phyloP scores from a whole-genome alignment of 371 early-diverging fungal genomes.

The Mortierella sp. region DNA sequence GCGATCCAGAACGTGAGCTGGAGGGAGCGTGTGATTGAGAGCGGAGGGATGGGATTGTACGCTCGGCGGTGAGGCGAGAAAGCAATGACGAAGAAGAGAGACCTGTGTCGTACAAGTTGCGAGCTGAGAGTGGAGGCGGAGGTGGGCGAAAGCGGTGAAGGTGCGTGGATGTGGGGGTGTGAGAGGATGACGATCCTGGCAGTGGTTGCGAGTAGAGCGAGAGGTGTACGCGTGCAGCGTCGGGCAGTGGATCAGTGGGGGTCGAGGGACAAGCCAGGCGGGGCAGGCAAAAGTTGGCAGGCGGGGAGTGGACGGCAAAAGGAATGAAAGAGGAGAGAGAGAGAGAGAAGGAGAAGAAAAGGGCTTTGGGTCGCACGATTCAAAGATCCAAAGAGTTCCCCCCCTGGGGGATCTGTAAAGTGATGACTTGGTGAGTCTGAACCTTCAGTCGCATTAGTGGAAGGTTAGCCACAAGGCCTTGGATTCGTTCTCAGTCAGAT shows the following conservation, averaged over 20 bases:
- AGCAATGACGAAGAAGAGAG: conserved; percentile 3
- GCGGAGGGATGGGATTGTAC: too few relatives aligned
- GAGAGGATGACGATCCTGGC: too few relatives aligned
- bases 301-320: neutral
- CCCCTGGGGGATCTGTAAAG: neutral
- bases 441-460: neutral
- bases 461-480: neutral
- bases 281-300: neutral
- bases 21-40: neutral
- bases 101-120: conserved; percentile 13
- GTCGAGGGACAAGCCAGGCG: neutral
- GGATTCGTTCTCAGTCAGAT: conserved; percentile 1
- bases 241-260: neutral
- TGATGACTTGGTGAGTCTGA: conserved; percentile 12
- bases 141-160: neutral
- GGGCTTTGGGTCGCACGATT: neutral
- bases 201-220: neutral
- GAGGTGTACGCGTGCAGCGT: neutral
- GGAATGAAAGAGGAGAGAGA: conserved; percentile 1
- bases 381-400: neutral
- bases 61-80: neutral
- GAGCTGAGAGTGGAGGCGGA: conserved; percentile 2
- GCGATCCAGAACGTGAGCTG: neutral
- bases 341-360: neutral
- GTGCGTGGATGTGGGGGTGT: neutral